Evolutionary conservation across 345 rosid species (phyloP).

Genomic region (Salix suchowensis): DNA sequence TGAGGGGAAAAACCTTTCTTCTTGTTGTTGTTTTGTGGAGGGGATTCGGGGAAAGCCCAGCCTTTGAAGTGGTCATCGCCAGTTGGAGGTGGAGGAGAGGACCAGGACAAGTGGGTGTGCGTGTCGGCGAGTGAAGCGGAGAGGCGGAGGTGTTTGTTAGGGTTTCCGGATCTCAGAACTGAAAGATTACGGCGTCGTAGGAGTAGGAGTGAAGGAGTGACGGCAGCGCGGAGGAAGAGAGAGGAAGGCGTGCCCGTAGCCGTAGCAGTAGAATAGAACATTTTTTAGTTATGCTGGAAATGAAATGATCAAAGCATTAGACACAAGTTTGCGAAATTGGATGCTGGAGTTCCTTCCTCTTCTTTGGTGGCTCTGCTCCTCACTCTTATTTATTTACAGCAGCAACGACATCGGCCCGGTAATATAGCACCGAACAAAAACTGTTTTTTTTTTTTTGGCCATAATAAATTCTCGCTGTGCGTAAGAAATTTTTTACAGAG

Average conservation of each 20-base stretch:
- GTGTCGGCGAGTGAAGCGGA: conserved; percentile 36
- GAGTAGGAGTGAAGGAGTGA: conserved; percentile 21
- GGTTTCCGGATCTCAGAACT: conserved; percentile 21
- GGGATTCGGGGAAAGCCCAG: conserved; percentile 53
- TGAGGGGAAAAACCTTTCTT: conserved; percentile 33
- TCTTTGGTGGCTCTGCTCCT: not conserved
- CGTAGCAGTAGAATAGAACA: conserved; percentile 30
- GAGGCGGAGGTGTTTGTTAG: conserved; percentile 28
- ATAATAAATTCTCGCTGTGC: too few species aligned
- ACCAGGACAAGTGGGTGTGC: conserved; percentile 45
- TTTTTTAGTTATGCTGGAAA: conserved; percentile 5
- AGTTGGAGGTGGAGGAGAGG: conserved; percentile 29
- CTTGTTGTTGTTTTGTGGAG: conserved; percentile 20
- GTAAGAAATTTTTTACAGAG: too few species aligned
- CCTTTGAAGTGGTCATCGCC: conserved; percentile 39
- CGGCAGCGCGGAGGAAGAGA: conserved; percentile 22
- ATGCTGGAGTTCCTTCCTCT: not conserved
- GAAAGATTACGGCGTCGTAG: conserved; percentile 36
- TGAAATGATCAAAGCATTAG: not conserved
- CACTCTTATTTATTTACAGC: not conserved
- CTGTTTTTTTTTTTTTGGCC: too few species aligned
- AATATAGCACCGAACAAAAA: not conserved
- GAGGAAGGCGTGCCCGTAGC: conserved; percentile 1
- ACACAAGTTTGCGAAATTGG: not conserved
- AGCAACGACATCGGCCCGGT: not conserved